Base-by-base conservation (phyloP, 805 yeast species). In the Candida maltosa region DNA sequence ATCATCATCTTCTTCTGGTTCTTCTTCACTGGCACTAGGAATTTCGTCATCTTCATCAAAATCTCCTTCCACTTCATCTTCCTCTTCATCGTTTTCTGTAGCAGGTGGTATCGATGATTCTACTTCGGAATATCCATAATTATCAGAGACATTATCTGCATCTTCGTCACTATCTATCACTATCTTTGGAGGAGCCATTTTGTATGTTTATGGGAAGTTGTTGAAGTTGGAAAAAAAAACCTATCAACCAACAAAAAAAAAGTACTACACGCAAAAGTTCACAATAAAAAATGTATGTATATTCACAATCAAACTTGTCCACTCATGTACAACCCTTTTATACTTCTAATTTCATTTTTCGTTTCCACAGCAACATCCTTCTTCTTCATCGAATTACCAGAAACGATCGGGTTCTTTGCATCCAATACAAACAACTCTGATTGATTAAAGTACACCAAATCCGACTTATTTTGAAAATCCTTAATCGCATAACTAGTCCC, bases 321-420 rank as follows among this genome's bases (percentile, higher is more conserved):
- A 44, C 70, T 65, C 68, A 67, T 66, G 38, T 46, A 66, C 46
- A 62, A 42, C n/a, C 73, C 73, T 48, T 67, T 67, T 26, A 67
- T 60, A 31, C 60, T 49, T 34, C 73, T 49, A n/a, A 67, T 60
- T 32, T 60, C 66, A 35, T 54, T 59, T 41, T 54, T 61, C 18
- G 57, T 55, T 23, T 64, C 70, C 11, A 51, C 45, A 1, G 60
- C 58, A 42, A 65, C 42, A 37, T 60, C 60, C 35, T 45, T 51
- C 47, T 47, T 56, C 19, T 43, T 45, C 26, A 32, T 16, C 6
- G 41, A 26, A 25, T 36, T 31, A n/a, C 10, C 18, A 8, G 32
- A n/a, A 18, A 16, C 34, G 10, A n/a, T n/a, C n/a, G n/a, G n/a
- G n/a, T n/a, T n/a, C 23, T 41, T 16, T 5, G 3, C 16, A 7